phyloP scores from a whole-genome alignment of 139 green algal species.

The Zygnema cylindricum region DNA sequence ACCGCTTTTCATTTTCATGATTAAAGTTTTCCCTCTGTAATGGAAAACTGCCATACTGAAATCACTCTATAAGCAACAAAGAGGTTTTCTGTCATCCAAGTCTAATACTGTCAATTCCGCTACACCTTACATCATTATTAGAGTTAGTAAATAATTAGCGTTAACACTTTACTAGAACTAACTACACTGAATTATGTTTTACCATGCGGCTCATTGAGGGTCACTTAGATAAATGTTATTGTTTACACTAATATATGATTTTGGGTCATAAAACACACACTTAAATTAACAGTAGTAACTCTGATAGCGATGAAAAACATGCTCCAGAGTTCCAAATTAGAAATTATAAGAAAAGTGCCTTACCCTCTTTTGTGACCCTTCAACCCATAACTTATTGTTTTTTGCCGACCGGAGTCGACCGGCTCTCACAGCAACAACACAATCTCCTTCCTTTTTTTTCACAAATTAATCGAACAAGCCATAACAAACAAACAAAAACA shows the following conservation, averaged over 20 bases:
- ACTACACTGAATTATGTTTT: too few species aligned
- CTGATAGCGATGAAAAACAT: neutral
- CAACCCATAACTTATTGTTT: constrained; percentile 52
- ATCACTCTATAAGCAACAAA: neutral
- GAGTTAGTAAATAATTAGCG: too few species aligned
- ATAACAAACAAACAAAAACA: too few species aligned
- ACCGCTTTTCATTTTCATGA: too few species aligned
- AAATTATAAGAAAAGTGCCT: neutral
- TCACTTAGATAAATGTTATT: neutral
- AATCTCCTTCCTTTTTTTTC: constrained; percentile 41
- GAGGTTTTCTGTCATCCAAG: neutral
- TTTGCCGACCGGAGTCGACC: constrained; percentile 14
- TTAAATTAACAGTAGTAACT: neutral
- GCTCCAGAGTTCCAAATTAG: neutral
- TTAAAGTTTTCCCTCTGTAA: neutral
- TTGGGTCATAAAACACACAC: too few species aligned
- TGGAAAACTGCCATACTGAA: neutral
- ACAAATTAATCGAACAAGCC: too few species aligned
- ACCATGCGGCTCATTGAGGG: neutral
- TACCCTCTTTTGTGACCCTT: constrained; percentile 40
- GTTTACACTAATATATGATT: neutral
- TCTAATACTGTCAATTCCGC: neutral
- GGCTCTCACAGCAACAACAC: constrained; percentile 28
- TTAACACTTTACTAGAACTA: too few species aligned
- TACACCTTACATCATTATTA: neutral